Base-by-base conservation (phyloP, 352 stramenopile genomes). In the Hyaloperonospora brassicae region DNA sequence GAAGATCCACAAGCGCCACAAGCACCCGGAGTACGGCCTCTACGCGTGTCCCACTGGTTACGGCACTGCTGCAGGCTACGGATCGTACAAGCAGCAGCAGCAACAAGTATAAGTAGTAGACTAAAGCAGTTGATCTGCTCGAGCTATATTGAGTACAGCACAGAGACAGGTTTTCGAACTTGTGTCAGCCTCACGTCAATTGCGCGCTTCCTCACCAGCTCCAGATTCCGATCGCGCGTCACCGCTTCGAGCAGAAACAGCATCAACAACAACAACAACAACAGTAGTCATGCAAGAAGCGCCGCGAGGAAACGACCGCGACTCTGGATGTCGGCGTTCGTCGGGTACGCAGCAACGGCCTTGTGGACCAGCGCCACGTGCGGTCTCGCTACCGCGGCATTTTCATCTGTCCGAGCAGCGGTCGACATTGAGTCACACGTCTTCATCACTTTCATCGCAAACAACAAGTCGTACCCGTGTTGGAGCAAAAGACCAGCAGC, bases 1-100 rank as follows among this genome's bases (percentile, higher is more conserved):
- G 47, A 73, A 72, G 38, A 87, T 90, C 41, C 82, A 93, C 68
- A 80, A 86, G 61, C 76, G 78, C 47, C 67, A 87, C 65, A 87
- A 86, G 52, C 82, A 93, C 63, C 83, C 83, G 0, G 83, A 88
- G 57, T 93, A 89, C 50, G 80, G 79, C 8, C 66, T 88, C 52
- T 76, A 84, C 50, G 72, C 83, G 42, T 63, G 61, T 27, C 34
- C 68, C 40, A 59, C 59, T 14, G 62, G 64, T 36, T 87, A 68
- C 27, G 64, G 60, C 25, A 80, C 55, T 48, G 27, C 27, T 31
- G 39, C 52, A 30, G 57, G 62, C 46, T 70, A 72, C 43, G 64
- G 64, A 27, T 72, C 64, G 21, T 72, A 68, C 57, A 72, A 72
- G 52, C 59, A 61, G 54, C 27, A 31, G 27, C 27, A 72, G 52